phyloP scores from a whole-genome alignment of 805 yeast genomes.

The Debaryomyces prosopidis region DNA sequence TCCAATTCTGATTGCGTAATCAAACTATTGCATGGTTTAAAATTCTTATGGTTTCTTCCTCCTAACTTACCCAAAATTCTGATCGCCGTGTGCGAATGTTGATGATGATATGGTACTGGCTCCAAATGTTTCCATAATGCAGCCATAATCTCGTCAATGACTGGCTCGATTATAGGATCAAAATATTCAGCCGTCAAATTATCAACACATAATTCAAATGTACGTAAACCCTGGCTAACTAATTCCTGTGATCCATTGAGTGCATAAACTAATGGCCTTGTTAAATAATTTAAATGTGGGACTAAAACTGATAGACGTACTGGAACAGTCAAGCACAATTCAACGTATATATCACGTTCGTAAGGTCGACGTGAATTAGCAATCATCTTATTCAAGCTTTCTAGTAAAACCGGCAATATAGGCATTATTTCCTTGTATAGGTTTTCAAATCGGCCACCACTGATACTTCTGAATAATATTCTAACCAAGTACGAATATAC shows the following conservation, averaged over 20 bases:
- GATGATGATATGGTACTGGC: constrained; percentile 93
- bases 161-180: constrained; percentile 97
- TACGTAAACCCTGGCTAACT: constrained; percentile 91
- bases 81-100: constrained; percentile 91
- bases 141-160: constrained; percentile 88
- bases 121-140: constrained; percentile 88
- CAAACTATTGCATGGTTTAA: constrained; percentile 73
- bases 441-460: constrained; percentile 95
- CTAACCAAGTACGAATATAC: constrained; percentile 86
- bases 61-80: constrained; percentile 94
- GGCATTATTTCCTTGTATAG: constrained; percentile 93
- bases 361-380: constrained; percentile 82
- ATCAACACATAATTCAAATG: constrained; percentile 93
- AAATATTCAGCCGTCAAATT: constrained; percentile 94
- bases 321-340: constrained; percentile 92
- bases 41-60: constrained; percentile 87
- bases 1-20: constrained; percentile 54
- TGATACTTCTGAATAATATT: constrained; percentile 88
- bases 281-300: constrained; percentile 84
- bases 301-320: constrained; percentile 91
- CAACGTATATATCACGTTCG: constrained; percentile 93
- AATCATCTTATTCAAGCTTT: constrained; percentile 80
- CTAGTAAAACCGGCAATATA: constrained; percentile 79
- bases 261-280: constrained; percentile 90
- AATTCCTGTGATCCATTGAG: constrained; percentile 87